Base-by-base conservation (phyloP, 495 filamentous ascomycete genomes). In the Penicillium bovifimosum region DNA sequence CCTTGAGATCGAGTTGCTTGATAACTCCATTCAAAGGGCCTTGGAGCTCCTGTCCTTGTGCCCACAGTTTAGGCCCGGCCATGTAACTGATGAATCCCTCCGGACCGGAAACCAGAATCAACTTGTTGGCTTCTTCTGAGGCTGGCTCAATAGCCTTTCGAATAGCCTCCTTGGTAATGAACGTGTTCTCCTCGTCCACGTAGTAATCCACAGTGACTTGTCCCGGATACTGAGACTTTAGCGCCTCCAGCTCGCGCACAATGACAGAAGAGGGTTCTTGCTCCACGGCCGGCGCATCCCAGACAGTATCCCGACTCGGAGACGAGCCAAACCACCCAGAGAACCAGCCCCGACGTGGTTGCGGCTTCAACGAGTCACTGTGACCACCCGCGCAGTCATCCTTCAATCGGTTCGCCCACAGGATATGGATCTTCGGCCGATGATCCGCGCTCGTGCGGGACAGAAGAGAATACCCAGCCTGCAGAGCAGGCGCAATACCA, bases 401-500 rank as follows among this genome's bases (percentile, higher is more conserved):
- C 33, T 74, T 69, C 45, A 64, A 61, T 43, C 82, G 66, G 65
- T 77, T 84, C 35, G 86, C 87, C 87, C 87, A 91, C 1, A 89
- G 60, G 27, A 91, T 83, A 52, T 77, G 76, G 48, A 85, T 77
- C 52, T 59, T 71, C 1, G 68, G 64, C n/a, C 56, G 43, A 24
- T 62, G 58, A 26, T 47, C 53, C 6, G 56, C 55, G 18, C 52
- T 51, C 31, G 59, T 61, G 32, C 69, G 64, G 31, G 53, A 58
- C 46, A 84, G 65, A 4, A 93, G 59, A 8, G 77, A 78, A 50
- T 82, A 69, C 32, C 81, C 88, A 20, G 84, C 78, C 68, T 97
- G 92, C 56, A 96, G 63, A 29, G 92, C 93, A 1, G 92, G 88
- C 18, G 89, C 90, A 64, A 98, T 93, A 0, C 92, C 93, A 6